phyloP scores from a whole-genome alignment of 1,284 basidiomycete species.

The Inonotus hispidus region DNA sequence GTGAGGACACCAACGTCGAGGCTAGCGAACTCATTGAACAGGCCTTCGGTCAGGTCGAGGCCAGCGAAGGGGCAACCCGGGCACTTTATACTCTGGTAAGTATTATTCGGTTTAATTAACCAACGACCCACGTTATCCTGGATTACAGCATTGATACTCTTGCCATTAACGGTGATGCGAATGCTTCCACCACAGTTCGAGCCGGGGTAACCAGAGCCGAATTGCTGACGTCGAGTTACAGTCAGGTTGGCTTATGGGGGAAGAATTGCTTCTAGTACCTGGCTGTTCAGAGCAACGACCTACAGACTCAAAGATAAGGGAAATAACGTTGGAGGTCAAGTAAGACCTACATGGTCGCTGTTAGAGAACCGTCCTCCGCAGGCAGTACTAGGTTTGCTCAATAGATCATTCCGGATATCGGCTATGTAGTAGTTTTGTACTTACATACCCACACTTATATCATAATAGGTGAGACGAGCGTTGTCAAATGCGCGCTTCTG shows the following conservation, averaged over 20 bases:
- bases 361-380: conserved; percentile 32
- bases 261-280: background rate
- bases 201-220: background rate
- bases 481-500: conserved; percentile 35
- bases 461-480: conserved; percentile 48
- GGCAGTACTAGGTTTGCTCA: conserved; percentile 31
- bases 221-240: background rate
- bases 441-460: conserved; percentile 45
- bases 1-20: conserved; percentile 3
- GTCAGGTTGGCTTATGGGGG: too few relatives aligned
- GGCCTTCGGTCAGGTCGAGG: conserved; percentile 32
- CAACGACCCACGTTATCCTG: conserved; percentile 50
- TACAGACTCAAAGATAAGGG: background rate
- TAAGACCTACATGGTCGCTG: conserved; percentile 30
- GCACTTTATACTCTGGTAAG: conserved; percentile 47
- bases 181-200: conserved; percentile 59
- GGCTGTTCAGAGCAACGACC: conserved; percentile 14
- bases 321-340: background rate
- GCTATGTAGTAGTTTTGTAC: background rate
- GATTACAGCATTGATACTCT: conserved; percentile 55
- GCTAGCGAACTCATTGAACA: conserved; percentile 8
- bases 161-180: conserved; percentile 60
- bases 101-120: conserved; percentile 27
- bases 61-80: conserved; percentile 64
- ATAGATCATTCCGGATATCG: background rate